These are phyloP conservation scores for Albophoma yamanashiensis DNA, from an alignment of 2,329 filamentous ascomycete genomes.

Conservation along the genomic window DNA sequence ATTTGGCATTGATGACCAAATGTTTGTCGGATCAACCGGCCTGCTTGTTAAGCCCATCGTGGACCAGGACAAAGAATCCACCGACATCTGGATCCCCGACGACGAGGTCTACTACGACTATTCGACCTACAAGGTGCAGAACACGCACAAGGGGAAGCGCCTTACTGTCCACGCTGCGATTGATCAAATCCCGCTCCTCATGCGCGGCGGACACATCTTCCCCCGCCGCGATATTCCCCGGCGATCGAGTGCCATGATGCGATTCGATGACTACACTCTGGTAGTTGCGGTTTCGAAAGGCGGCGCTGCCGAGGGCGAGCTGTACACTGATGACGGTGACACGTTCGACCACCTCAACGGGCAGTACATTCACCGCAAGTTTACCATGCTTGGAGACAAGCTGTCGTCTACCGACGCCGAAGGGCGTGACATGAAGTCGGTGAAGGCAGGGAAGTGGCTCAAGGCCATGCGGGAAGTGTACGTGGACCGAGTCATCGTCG, in stretches of 20 bases:
- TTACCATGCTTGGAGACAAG: slow-evolving; percentile 50
- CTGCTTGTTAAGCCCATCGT: slow-evolving; percentile 89
- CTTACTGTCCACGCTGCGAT: slow-evolving; percentile 67
- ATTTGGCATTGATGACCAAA: slow-evolving; percentile 85
- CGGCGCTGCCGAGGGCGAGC: slow-evolving; percentile 57
- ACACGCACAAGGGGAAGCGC: slow-evolving; percentile 56
- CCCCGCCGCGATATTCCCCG: slow-evolving; percentile 81
- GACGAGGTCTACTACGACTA: slow-evolving; percentile 91
- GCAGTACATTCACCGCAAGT: slow-evolving; percentile 78
- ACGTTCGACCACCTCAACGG: slow-evolving; percentile 79
- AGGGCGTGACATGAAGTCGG: slow-evolving; percentile 39
- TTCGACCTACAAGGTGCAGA: slow-evolving; percentile 70
- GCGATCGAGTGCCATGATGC: slow-evolving; percentile 80
- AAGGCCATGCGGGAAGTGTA: slow-evolving; percentile 68
- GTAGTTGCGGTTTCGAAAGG: slow-evolving; percentile 58
- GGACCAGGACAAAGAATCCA: slow-evolving; percentile 59
- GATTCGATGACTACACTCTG: slow-evolving; percentile 88
- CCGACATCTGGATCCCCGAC: slow-evolving; percentile 81
- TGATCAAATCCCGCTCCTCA: slow-evolving; percentile 78
- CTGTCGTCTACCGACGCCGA: slow-evolving; percentile 63
- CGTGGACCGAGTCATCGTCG: slow-evolving; percentile 75
- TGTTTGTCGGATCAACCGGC: slow-evolving; percentile 82
- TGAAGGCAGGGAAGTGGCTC: slow-evolving; percentile 56
- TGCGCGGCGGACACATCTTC: slow-evolving; percentile 89
- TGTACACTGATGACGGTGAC: slow-evolving; percentile 92